phyloP scores from a whole-genome alignment of 768 basidiomycete genomes.

The Phlebiopsis flavidoalba region DNA sequence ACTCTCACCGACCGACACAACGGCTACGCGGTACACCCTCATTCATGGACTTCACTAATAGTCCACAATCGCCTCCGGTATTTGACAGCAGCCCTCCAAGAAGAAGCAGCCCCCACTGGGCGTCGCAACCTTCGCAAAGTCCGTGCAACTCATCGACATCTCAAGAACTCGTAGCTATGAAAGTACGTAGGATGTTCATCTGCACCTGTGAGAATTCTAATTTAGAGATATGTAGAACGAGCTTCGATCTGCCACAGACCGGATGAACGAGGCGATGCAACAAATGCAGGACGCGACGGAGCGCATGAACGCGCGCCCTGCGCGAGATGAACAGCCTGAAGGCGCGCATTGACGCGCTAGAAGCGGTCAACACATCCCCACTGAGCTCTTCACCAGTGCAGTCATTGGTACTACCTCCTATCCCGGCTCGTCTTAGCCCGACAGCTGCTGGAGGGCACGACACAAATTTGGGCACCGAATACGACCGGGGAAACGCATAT shows the following conservation, averaged over 20 bases:
- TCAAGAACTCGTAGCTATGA: neutral
- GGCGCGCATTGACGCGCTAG: neutral
- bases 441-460: no score
- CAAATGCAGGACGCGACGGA: slow-evolving; percentile 1
- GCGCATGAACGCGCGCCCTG: neutral
- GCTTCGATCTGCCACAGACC: neutral
- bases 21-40: neutral
- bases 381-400: no score
- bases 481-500: no score
- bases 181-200: neutral
- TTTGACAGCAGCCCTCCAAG: neutral
- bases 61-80: neutral
- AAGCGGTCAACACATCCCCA: neutral
- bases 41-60: neutral
- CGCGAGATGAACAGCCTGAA: slow-evolving; percentile 1
- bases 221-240: neutral
- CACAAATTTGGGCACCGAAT: no score
- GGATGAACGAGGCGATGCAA: slow-evolving; percentile 4
- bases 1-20: neutral
- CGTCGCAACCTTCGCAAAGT: no score
- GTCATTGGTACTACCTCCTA: no score
- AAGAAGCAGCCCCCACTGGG: neutral
- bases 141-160: neutral
- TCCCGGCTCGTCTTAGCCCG: no score
- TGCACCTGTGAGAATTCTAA: neutral